Evolutionary conservation across 331 rosid genomes (phyloP), one percentile per base, ranked within the genome.

Genomic region (Acacia concinna): DNA sequence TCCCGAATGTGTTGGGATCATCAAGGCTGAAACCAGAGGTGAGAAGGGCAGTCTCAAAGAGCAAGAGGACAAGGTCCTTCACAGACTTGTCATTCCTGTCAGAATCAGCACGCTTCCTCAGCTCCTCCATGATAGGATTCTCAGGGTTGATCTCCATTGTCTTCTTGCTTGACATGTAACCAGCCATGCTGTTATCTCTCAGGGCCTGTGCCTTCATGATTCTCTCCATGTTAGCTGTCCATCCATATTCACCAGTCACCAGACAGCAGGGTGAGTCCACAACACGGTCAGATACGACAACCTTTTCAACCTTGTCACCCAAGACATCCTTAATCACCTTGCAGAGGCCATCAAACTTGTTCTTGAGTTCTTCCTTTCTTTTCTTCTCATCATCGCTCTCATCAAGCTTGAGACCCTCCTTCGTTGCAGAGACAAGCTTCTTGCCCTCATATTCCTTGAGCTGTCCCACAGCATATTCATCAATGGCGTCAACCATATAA

Each of bases 171-270:
- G 96, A 93, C 97, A 93, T 93, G 88, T 93, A 93, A 1, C 97
- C 97, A 0, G 92, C 97, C 97, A 92, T 92, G 80, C 91, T 92
- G 91, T 64, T 92, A 75, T 92, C 97, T 80, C 96, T 90, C 89
- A 92, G 73, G 0, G 97, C 97, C 17, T 92, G 97, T 0, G 97
- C 97, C 38, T 92, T 92, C 97, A 92, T 92, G 63, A 92, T 92
- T 76, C 97, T 90, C 27, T 92, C 97, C 97, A 92, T 92, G 85
- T 92, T 92, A 0, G 97, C 97, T 0, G 97, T 92, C 97, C 97
- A 92, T 0, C 97, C 97, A 4, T 92, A 92, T 66, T 92, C 97
- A 0, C 97, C 97, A 0, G 97, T 92, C 23, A 92, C 97, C 73
- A 92, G 78, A 86, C 97, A 92, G 90, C 97, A 93, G 0, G 97